Percentiles rank a stretch among this genome's conserved stretches.
phyloP scores from a whole-genome alignment of 2,329 filamentous ascomycete species.

The Paracoccidioides lutzii region DNA sequence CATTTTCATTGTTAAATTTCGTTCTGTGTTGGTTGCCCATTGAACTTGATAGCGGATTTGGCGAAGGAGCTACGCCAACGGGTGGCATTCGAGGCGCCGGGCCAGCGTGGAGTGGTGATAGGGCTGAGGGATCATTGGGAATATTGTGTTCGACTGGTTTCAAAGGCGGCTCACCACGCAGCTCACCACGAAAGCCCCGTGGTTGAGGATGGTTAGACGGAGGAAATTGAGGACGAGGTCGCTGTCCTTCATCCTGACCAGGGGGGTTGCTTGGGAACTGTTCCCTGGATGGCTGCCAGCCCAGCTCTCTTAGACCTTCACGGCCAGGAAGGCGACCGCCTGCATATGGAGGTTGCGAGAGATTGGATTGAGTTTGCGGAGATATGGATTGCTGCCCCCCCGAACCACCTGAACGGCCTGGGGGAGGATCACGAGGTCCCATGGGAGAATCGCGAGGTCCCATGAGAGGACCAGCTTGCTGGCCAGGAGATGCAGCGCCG shows the following conservation, averaged over 20 bases:
- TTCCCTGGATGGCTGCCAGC: slow-evolving; percentile 25
- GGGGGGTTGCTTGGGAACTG: slow-evolving; percentile 23
- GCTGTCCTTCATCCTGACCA: slow-evolving; percentile 30
- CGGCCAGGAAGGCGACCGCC: slow-evolving; percentile 25
- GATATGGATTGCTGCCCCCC: slow-evolving; percentile 19
- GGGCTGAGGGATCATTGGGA: neutral
- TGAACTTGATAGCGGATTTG: slow-evolving; percentile 1
- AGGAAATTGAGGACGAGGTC: slow-evolving; percentile 20
- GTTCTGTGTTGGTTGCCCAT: neutral
- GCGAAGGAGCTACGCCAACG: slow-evolving; percentile 1
- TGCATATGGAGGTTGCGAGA: slow-evolving; percentile 14
- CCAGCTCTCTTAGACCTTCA: slow-evolving; percentile 22
- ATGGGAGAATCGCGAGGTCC: slow-evolving; percentile 16
- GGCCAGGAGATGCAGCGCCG: slow-evolving; percentile 31
- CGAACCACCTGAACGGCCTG: slow-evolving; percentile 15
- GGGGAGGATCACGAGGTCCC: slow-evolving; percentile 15
- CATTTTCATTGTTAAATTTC: slow-evolving; percentile 1
- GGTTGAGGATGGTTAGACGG: slow-evolving; percentile 17
- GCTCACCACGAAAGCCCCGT: slow-evolving; percentile 15
- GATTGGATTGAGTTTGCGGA: slow-evolving; percentile 19
- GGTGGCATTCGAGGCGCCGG: slow-evolving; percentile 3
- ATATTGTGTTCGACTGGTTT: slow-evolving; percentile 3
- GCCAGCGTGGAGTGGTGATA: slow-evolving; percentile 4
- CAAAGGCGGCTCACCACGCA: slow-evolving; percentile 16
- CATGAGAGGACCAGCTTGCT: slow-evolving; percentile 13